Conservation (phyloP, 1,284 basidiomycete genomes). For the Vanrija sp. region DNA sequence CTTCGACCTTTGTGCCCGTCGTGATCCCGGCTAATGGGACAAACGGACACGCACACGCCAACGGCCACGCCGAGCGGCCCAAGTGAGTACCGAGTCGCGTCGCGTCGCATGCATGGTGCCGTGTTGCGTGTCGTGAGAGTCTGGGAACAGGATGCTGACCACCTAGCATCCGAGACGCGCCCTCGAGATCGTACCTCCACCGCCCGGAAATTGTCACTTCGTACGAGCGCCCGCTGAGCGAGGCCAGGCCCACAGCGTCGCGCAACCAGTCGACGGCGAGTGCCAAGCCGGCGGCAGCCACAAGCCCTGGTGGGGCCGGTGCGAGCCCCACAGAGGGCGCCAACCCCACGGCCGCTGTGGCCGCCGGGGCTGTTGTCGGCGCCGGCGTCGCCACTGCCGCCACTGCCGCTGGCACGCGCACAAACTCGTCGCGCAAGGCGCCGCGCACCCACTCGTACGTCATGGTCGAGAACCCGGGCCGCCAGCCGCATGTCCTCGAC, state of each 20-base stretch:
- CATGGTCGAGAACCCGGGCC: too few species aligned
- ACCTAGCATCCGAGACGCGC: constrained; percentile 17
- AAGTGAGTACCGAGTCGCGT: background rate
- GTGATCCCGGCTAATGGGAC: too few species aligned
- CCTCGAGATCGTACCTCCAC: constrained; percentile 44
- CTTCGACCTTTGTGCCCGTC: too few species aligned
- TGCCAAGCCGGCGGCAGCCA: background rate
- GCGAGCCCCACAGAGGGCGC: background rate
- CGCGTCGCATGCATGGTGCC: background rate
- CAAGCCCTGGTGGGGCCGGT: background rate
- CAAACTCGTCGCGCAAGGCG: too few species aligned
- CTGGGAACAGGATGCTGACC: background rate
- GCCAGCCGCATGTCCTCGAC: too few species aligned
- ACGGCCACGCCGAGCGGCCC: background rate
- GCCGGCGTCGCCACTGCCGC: background rate
- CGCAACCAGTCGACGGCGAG: background rate
- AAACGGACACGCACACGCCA: background rate
- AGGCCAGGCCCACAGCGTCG: background rate
- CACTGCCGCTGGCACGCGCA: too few species aligned
- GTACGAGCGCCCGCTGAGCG: constrained; percentile 7
- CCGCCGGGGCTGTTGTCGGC: background rate
- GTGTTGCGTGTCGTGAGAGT: too few species aligned
- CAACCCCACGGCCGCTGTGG: background rate
- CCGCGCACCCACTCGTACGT: too few species aligned
- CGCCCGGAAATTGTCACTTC: constrained; percentile 5